These are phyloP conservation scores for Leishmania arabica DNA, from an alignment of 208 protist species.

Conservation along the genomic window DNA sequence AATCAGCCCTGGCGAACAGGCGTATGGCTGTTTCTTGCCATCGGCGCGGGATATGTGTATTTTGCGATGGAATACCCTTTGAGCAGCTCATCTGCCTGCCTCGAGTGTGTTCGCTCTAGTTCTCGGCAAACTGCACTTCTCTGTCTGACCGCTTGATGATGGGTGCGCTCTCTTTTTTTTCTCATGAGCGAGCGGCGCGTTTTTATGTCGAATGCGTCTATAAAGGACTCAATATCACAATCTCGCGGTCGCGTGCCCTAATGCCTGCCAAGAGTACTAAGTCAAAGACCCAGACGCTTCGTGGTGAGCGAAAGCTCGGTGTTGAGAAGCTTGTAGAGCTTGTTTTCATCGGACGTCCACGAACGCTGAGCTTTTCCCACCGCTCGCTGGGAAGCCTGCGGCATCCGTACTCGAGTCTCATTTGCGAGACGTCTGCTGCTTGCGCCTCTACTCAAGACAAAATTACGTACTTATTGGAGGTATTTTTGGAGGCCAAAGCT, in stretches of 20 bases:
- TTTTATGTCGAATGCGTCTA: neutral
- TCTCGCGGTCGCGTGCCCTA: neutral
- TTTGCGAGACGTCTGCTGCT: slow-evolving; percentile 37
- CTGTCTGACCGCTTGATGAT: neutral
- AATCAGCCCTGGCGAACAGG: neutral
- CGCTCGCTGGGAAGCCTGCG: slow-evolving; percentile 59
- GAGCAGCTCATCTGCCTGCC: no score
- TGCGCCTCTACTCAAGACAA: slow-evolving; percentile 20
- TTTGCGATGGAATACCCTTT: neutral
- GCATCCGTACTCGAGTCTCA: slow-evolving; percentile 64
- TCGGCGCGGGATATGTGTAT: no score
- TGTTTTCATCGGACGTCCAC: slow-evolving; percentile 59
- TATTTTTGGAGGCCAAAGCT: slow-evolving; percentile 45
- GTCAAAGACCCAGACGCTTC: neutral
- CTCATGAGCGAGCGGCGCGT: neutral
- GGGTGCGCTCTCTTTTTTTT: neutral
- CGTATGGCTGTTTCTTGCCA: neutral
- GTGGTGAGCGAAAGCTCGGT: slow-evolving; percentile 27
- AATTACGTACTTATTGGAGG: slow-evolving; percentile 51
- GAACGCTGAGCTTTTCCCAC: slow-evolving; percentile 76
- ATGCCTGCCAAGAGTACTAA: neutral
- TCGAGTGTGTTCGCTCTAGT: neutral
- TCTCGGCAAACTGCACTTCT: neutral
- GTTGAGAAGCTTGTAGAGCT: slow-evolving; percentile 66
- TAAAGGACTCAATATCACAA: neutral